Evolutionary conservation across 768 basidiomycete genomes (phyloP), one percentile per base, ranked within the genome.

Genomic region (Podaxis sp.): DNA sequence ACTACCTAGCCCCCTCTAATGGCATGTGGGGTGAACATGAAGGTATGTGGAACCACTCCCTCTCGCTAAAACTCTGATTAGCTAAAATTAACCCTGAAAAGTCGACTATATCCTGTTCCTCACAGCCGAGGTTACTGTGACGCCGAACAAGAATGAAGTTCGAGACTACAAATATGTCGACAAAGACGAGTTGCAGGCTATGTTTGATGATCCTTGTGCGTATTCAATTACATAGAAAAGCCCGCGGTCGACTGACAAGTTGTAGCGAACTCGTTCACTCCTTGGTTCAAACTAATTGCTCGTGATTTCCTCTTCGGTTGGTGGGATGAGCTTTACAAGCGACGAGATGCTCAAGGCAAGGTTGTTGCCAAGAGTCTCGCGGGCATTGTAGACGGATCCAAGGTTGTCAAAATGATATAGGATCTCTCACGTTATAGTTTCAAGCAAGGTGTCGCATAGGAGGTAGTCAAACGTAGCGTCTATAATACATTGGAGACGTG

Each of bases 251-350:
- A 36, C 25, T 61, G n/a, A 25, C 50, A 21, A 18, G 3, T 50
- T 50, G 50, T 67, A 96, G 93, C 74, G 59, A 92, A 92, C 72
- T 84, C 83, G 1, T 99, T 99, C 73, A 99, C 97, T 5, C 97
- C 97, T 0, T 99, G 97, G 97, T 99, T 99, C 86, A 93, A 95
- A 73, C 86, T 98, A 28, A 98, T 99, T 69, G 95, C 94, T 1
- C 86, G 95, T 3, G 94, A 98, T 71, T 96, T 96, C 74, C 81
- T 99, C 46, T 98, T 95, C 70, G 93, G 91, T 23, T 99, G 97
- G 97, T 99, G 97, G 97, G 94, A 97, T 68, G 88, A 90, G 62
- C 85, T 99, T 46, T 68, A 89, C 63, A 77, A 76, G 57, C 86
- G 90, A 38, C 84, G 78, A 70, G 77, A 78, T 62, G 64, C 62